phyloP scores from a whole-genome alignment of 768 basidiomycete species.

The Roridomyces roridus region DNA sequence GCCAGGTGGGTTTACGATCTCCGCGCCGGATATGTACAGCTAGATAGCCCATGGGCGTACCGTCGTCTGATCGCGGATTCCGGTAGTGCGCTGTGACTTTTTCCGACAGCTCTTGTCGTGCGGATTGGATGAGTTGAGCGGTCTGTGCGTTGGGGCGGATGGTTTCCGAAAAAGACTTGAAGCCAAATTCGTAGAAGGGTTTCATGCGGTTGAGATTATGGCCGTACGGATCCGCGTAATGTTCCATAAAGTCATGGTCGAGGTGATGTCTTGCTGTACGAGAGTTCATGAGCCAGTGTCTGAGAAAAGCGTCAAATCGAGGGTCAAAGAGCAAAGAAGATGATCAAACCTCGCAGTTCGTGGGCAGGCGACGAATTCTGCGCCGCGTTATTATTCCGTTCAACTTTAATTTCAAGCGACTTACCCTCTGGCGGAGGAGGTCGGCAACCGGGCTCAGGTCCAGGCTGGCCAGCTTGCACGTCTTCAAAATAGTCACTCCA shows the following conservation, averaged over 20 bases:
- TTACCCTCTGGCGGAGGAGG: constrained; percentile 69
- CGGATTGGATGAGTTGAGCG: constrained; percentile 51
- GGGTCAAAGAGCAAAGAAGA: constrained; percentile 3
- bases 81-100: constrained; percentile 20
- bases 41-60: constrained; percentile 43
- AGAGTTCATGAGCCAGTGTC: constrained; percentile 76
- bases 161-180: constrained; percentile 52
- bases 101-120: constrained; percentile 51
- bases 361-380: constrained; percentile 79
- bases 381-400: constrained; percentile 4
- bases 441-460: constrained; percentile 68
- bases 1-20: constrained; percentile 56
- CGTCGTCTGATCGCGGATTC: constrained; percentile 14
- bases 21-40: constrained; percentile 71
- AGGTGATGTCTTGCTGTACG: constrained; percentile 72
- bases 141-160: constrained; percentile 60
- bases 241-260: constrained; percentile 56
- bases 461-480: constrained; percentile 56
- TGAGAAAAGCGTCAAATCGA: constrained; percentile 30
- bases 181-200: constrained; percentile 56
- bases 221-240: constrained; percentile 68
- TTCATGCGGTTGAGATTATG: constrained; percentile 60
- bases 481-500: constrained; percentile 74
- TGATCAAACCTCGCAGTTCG: constrained; percentile 59
- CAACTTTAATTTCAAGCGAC: constrained; percentile 11